Evolutionary conservation across 2,329 filamentous ascomycete genomes (phyloP).

Genomic region (Harringtonia aguacate): DNA sequence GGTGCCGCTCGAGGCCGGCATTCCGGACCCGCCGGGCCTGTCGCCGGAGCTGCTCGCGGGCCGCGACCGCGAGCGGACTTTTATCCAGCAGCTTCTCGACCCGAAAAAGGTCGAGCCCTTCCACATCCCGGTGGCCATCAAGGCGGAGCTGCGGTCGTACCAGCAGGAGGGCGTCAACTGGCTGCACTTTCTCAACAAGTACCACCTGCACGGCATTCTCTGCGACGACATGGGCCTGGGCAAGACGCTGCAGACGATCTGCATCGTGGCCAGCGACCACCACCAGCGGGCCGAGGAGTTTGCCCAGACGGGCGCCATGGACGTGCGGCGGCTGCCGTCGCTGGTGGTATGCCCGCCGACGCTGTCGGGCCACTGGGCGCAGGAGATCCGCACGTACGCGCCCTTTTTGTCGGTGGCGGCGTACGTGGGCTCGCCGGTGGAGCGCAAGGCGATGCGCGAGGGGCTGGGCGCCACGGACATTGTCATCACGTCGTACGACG

Average conservation of each 20-base stretch:
- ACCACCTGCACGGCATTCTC: conserved; percentile 94
- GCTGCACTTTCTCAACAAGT: conserved; percentile 95
- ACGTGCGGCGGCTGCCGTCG: conserved; percentile 72
- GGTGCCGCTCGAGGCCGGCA: conserved; percentile 91
- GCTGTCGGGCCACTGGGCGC: conserved; percentile 95
- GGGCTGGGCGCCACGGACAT: conserved; percentile 73
- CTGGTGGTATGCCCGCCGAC: conserved; percentile 95
- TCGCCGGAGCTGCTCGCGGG: conserved; percentile 82
- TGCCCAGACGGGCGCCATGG: conserved; percentile 66
- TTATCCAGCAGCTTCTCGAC: conserved; percentile 92
- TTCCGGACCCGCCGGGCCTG: conserved; percentile 88
- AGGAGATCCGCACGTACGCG: conserved; percentile 91
- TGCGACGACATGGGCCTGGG: conserved; percentile 99
- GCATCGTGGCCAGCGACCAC: conserved; percentile 96
- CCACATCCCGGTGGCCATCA: conserved; percentile 89
- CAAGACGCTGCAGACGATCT: conserved; percentile 94
- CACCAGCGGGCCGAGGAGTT: conserved; percentile 88
- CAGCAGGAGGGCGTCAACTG: conserved; percentile 99
- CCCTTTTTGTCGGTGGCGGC: conserved; percentile 84
- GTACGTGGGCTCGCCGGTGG: conserved; percentile 80
- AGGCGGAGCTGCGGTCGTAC: conserved; percentile 90
- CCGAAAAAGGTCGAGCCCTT: conserved; percentile 95
- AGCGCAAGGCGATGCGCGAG: conserved; percentile 61
- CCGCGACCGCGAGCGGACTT: conserved; percentile 87
- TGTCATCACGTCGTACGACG: conserved; percentile 95